These are phyloP conservation scores for Endogone sp. DNA, from an alignment of 192 early-diverging fungal species.

Conservation along the genomic window DNA sequence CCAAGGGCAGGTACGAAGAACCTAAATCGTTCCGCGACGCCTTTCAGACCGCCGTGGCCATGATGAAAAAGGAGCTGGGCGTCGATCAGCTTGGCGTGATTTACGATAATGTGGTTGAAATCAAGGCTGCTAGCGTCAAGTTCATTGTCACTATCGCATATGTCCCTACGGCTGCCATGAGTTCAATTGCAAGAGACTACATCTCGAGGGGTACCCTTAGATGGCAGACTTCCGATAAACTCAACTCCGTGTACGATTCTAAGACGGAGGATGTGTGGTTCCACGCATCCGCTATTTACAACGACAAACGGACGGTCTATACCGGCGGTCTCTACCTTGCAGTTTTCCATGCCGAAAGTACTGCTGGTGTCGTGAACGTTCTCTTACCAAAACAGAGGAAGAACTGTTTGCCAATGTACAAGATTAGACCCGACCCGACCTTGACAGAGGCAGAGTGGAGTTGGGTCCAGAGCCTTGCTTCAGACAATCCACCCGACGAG, in stretches of 20 bases:
- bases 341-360: conserved; percentile 44
- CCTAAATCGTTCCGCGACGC: conserved; percentile 14
- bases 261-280: conserved; percentile 28
- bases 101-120: conserved; percentile 36
- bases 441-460: conserved; percentile 33
- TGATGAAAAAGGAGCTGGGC: conserved; percentile 17
- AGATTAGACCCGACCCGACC: conserved; percentile 27
- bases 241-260: conserved; percentile 24
- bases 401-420: conserved; percentile 39
- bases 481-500: background rate
- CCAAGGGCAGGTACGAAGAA: conserved; percentile 1
- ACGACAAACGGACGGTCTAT: conserved; percentile 6
- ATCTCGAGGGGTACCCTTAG: conserved; percentile 26
- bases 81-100: conserved; percentile 22
- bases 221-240: conserved; percentile 33
- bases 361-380: conserved; percentile 35
- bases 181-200: conserved; percentile 28
- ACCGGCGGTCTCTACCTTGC: conserved; percentile 40
- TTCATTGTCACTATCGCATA: conserved; percentile 40
- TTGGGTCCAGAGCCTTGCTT: conserved; percentile 30
- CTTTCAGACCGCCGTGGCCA: conserved; percentile 15
- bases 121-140: conserved; percentile 31
- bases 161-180: conserved; percentile 21
- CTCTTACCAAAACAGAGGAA: conserved; percentile 36
- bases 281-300: background rate